phyloP scores from a whole-genome alignment of 2,329 filamentous ascomycete genomes.

The Colletotrichum orchidophilum region DNA sequence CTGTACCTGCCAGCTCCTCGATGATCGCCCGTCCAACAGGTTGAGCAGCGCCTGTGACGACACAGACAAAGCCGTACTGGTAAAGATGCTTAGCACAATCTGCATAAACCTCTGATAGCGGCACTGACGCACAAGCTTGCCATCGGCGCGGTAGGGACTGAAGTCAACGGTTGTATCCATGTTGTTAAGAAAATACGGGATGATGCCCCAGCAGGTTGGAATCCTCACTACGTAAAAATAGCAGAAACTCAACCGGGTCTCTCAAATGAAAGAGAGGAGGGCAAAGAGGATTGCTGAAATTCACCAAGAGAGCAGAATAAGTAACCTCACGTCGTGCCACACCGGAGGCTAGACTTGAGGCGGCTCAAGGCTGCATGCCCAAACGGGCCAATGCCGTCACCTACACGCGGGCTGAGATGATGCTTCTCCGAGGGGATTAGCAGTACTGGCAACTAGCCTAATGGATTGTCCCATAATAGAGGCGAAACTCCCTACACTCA shows the following conservation, averaged over 20 bases:
- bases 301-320: background rate
- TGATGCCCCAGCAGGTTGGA: background rate
- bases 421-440: slow-evolving; percentile 35
- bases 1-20: slow-evolving; percentile 63
- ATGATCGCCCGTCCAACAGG: slow-evolving; percentile 69
- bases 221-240: background rate
- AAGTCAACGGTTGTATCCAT: slow-evolving; percentile 56
- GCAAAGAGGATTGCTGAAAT: background rate
- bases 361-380: slow-evolving; percentile 5
- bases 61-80: slow-evolving; percentile 71
- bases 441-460: background rate
- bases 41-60: slow-evolving; percentile 70
- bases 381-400: slow-evolving; percentile 26
- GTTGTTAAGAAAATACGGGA: background rate
- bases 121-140: slow-evolving; percentile 58
- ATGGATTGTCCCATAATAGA: background rate
- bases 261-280: too few relatives aligned
- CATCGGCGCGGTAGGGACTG: slow-evolving; percentile 65
- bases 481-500: background rate
- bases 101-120: background rate
- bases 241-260: background rate
- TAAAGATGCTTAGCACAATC: background rate
- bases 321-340: background rate
- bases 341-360: background rate
- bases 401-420: slow-evolving; percentile 18